These are phyloP conservation scores for Aspergillus puulaauensis DNA, from an alignment of 2,329 filamentous ascomycete genomes.

Conservation along the genomic window DNA sequence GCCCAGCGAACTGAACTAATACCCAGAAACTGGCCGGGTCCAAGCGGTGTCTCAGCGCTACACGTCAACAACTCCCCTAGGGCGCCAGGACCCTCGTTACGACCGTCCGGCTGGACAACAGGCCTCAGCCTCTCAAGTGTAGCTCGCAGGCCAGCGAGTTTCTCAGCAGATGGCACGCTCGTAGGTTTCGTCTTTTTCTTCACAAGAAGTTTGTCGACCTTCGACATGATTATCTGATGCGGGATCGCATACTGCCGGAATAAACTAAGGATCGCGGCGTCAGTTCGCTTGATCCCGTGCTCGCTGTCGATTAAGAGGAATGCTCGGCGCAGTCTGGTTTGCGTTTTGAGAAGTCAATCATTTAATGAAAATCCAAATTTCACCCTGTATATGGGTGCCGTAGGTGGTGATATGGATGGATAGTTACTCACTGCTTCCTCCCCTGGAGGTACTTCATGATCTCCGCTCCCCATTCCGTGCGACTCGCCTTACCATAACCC, in stretches of 20 bases:
- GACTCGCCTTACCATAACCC: constrained; percentile 65
- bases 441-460: constrained; percentile 67
- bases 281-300: constrained; percentile 63
- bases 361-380: too few relatives aligned
- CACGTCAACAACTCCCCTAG: constrained; percentile 62
- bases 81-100: constrained; percentile 40
- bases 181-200: constrained; percentile 32
- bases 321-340: constrained; percentile 53
- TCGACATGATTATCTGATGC: constrained; percentile 66
- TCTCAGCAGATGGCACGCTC: constrained; percentile 27
- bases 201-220: constrained; percentile 59
- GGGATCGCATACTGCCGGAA: constrained; percentile 58
- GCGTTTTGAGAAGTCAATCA: neutral
- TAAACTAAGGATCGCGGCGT: constrained; percentile 57
- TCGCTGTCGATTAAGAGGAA: constrained; percentile 65
- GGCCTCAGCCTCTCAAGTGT: constrained; percentile 40
- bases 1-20: constrained; percentile 64
- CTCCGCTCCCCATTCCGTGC: constrained; percentile 63
- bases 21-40: constrained; percentile 53
- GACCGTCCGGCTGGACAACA: constrained; percentile 45
- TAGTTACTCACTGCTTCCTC: constrained; percentile 55
- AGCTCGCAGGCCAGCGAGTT: constrained; percentile 37
- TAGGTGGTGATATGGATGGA: too few relatives aligned
- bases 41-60: constrained; percentile 52
- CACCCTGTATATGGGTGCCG: too few relatives aligned